Conservation (phyloP, 192 early-diverging fungal genomes). For the Dimargaris verticillata region DNA sequence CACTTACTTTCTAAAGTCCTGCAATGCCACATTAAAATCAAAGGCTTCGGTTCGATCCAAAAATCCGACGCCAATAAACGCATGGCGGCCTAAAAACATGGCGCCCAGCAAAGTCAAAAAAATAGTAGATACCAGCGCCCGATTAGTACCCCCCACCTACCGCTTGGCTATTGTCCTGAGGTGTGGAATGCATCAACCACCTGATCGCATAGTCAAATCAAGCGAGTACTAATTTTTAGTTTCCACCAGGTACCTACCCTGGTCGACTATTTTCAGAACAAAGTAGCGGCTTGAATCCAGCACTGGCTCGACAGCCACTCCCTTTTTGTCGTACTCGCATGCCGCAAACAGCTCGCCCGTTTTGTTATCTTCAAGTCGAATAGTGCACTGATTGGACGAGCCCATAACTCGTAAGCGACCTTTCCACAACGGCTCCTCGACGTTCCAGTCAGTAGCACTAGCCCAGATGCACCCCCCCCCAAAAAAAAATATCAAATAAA, state of each 20-base stretch:
- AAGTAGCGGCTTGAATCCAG: constrained; percentile 74
- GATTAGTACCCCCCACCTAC: no score
- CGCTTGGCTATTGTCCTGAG: no score
- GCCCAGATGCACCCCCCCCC: no score
- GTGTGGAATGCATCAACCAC: no score
- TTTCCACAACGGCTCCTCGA: constrained; percentile 56
- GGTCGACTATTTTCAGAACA: constrained; percentile 57
- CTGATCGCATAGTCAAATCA: no score
- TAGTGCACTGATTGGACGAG: constrained; percentile 43
- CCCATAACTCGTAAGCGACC: constrained; percentile 59
- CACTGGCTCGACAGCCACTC: constrained; percentile 57
- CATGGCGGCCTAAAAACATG: constrained; percentile 65
- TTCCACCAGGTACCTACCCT: constrained; percentile 18
- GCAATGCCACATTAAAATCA: constrained; percentile 80
- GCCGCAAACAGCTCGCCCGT: constrained; percentile 67
- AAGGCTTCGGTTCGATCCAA: constrained; percentile 64
- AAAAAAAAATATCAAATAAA: no score
- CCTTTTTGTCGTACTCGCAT: constrained; percentile 53
- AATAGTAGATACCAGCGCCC: no score
- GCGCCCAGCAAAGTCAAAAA: no score
- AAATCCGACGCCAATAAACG: constrained; percentile 77
- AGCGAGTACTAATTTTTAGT: no score
- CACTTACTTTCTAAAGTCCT: constrained; percentile 57
- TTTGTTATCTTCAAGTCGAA: constrained; percentile 52
- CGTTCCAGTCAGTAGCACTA: constrained; percentile 70